Evolutionary conservation across 306 rosid genomes (phyloP).

Genomic region (Urtica urens): DNA sequence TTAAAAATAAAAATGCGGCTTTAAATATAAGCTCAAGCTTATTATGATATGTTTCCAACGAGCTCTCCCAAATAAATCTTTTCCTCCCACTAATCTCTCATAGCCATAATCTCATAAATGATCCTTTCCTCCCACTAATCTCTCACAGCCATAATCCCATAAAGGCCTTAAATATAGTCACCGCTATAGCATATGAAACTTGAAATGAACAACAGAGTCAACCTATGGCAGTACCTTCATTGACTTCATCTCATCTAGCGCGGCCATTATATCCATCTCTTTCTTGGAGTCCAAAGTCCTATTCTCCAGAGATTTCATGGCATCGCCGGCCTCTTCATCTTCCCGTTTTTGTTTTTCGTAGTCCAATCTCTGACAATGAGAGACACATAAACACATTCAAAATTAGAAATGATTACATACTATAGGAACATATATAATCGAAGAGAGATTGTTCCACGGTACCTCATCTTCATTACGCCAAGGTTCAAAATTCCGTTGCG

Average conservation of each 20-base stretch:
- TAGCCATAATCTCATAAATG: too few relatives aligned
- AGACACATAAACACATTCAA: too few relatives aligned
- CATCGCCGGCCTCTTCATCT: slow-evolving; percentile 78
- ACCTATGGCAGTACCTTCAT: slow-evolving; percentile 59
- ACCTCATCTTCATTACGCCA: slow-evolving; percentile 91
- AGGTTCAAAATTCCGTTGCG: slow-evolving; percentile 43
- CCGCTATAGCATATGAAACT: too few relatives aligned
- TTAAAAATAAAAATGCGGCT: too few relatives aligned
- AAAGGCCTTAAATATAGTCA: too few relatives aligned
- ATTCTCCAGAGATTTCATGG: slow-evolving; percentile 79
- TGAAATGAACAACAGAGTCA: too few relatives aligned
- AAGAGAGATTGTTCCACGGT: background rate
- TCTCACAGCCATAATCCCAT: too few relatives aligned
- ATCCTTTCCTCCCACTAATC: too few relatives aligned
- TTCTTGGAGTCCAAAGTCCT: slow-evolving; percentile 82
- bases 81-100: too few relatives aligned
- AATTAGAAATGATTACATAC: background rate
- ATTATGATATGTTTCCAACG: too few relatives aligned
- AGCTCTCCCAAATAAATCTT: too few relatives aligned
- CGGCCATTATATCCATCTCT: slow-evolving; percentile 71
- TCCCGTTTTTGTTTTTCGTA: slow-evolving; percentile 48
- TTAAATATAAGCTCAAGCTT: too few relatives aligned
- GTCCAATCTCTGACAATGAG: slow-evolving; percentile 16
- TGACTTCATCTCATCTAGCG: slow-evolving; percentile 95
- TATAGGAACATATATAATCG: background rate